These are phyloP conservation scores for Prunus mira DNA, from an alignment of 306 rosid genomes.

Conservation along the genomic window DNA sequence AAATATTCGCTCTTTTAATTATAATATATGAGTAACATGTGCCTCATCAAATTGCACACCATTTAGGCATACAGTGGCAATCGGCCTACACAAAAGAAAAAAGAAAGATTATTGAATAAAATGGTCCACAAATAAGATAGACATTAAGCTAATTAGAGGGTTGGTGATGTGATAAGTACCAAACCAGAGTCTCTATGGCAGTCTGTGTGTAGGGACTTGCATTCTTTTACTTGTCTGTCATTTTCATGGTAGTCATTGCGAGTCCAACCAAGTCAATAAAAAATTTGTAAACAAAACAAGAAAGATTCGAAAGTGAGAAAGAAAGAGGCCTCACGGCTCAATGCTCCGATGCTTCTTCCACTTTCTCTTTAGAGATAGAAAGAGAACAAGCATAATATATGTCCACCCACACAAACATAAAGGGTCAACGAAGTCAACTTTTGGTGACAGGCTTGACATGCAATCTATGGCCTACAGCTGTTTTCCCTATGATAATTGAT, in stretches of 20 bases:
- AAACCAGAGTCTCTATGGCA: background rate
- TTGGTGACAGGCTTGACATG: background rate
- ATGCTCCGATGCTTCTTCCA: background rate
- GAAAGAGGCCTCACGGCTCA: background rate
- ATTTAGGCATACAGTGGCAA: too few relatives aligned
- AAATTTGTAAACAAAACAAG: conserved; percentile 14
- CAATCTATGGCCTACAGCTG: background rate
- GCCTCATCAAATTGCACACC: too few relatives aligned
- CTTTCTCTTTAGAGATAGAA: background rate
- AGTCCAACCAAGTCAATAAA: conserved; percentile 30
- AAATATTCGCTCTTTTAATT: too few relatives aligned
- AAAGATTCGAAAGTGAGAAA: conserved; percentile 17
- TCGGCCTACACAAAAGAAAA: too few relatives aligned
- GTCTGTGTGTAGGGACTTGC: background rate
- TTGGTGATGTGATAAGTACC: background rate
- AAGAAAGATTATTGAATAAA: too few relatives aligned
- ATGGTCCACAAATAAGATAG: too few relatives aligned
- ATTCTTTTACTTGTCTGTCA: conserved; percentile 16
- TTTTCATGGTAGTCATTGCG: conserved; percentile 13
- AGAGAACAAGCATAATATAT: background rate
- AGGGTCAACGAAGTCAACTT: conserved; percentile 1
- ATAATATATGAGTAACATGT: too few relatives aligned
- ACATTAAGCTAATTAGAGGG: background rate
- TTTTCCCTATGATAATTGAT: background rate
- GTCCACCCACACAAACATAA: background rate